A percentile compares a stretch with the other conserved stretches of the same genome.
Conservation (phyloP, 1,284 basidiomycete species). For the Pyrrhoderma noxium region DNA sequence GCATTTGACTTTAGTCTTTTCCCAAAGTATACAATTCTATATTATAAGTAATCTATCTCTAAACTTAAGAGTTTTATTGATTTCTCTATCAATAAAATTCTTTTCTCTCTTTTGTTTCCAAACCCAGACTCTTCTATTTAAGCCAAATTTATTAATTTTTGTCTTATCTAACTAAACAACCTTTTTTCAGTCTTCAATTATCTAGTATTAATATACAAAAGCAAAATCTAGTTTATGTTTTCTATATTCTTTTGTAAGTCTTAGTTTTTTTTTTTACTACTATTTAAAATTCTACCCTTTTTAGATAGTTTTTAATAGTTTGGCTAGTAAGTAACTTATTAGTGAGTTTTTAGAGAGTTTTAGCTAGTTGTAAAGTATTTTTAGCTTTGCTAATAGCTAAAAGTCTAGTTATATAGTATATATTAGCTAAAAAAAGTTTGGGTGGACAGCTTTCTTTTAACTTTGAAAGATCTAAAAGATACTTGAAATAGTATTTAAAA, state of each 20-base stretch:
- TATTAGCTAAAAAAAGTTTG: neutral
- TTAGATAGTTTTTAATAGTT: neutral
- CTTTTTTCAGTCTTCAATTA: slow-evolving; percentile 26
- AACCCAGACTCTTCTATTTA: slow-evolving; percentile 26
- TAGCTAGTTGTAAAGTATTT: neutral
- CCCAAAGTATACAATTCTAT: neutral
- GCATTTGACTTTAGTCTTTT: neutral
- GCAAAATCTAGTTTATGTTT: slow-evolving; percentile 22
- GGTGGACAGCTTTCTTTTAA: neutral
- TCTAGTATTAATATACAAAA: slow-evolving; percentile 22
- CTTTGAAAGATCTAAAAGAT: neutral
- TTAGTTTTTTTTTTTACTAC: neutral
- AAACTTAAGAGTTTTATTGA: neutral
- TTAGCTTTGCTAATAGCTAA: neutral
- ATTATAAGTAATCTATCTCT: neutral
- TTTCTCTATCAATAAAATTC: neutral
- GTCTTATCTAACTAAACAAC: slow-evolving; percentile 29
- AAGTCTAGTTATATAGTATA: neutral
- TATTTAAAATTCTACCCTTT: neutral
- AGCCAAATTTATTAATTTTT: slow-evolving; percentile 29
- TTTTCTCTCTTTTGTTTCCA: neutral
- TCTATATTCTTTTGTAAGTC: neutral
- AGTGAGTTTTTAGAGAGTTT: neutral
- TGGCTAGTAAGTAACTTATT: neutral
- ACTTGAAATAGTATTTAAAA: neutral